Evolutionary conservation across 2,329 filamentous ascomycete species (phyloP).

Genomic region (Zasmidium cellare): DNA sequence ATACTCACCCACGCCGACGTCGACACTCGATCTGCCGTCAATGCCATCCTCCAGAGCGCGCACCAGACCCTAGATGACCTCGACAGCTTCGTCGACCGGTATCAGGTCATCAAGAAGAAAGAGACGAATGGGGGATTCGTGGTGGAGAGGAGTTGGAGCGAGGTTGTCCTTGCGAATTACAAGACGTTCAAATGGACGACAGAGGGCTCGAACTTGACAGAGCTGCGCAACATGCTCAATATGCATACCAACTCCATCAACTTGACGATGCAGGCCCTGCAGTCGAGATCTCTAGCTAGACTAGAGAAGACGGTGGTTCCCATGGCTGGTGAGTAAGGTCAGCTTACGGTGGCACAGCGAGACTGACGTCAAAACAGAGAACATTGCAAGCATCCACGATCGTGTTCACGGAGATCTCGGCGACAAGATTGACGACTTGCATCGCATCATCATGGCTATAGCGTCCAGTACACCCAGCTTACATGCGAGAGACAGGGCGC

Average conservation of each 20-base stretch:
- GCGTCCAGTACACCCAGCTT: constrained; percentile 23
- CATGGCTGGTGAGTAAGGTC: constrained; percentile 25
- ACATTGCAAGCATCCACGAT: constrained; percentile 33
- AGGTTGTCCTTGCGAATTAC: constrained; percentile 43
- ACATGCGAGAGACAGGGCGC: constrained; percentile 13
- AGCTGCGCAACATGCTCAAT: constrained; percentile 42
- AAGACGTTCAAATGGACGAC: constrained; percentile 48
- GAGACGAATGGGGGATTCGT: constrained; percentile 42
- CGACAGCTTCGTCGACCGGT: constrained; percentile 46
- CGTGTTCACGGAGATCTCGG: constrained; percentile 27
- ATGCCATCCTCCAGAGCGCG: constrained; percentile 41
- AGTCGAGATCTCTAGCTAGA: constrained; percentile 40
- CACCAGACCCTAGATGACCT: constrained; percentile 43
- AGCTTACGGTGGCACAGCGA: background rate
- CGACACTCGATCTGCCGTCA: constrained; percentile 39
- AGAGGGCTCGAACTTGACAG: constrained; percentile 43
- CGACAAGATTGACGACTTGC: constrained; percentile 31
- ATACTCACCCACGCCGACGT: constrained; percentile 38
- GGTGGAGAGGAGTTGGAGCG: constrained; percentile 47
- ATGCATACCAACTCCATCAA: constrained; percentile 45
- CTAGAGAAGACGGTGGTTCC: constrained; percentile 34
- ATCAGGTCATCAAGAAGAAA: constrained; percentile 46
- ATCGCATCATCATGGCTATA: constrained; percentile 29
- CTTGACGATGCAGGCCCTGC: constrained; percentile 43
- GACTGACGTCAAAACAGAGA: constrained; percentile 15